Evolutionary conservation across 495 filamentous ascomycete species (phyloP), one percentile per base, ranked within the genome.

Genomic region (Xylaria curta): DNA sequence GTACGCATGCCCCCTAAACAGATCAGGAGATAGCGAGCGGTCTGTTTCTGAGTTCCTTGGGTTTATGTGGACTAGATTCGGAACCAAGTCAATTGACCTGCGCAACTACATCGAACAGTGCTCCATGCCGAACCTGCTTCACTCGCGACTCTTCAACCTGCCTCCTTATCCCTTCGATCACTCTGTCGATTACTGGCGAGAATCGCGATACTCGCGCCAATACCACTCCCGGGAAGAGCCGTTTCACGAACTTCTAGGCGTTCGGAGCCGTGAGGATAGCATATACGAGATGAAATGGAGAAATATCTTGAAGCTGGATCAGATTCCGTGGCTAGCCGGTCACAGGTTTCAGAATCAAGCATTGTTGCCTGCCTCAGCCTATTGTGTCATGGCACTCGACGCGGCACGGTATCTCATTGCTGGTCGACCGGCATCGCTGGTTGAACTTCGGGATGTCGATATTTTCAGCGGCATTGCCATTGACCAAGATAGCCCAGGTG

Each of bases 151-250:
- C 46, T 28, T 40, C 5, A 75, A 82, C 19, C 40, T 81, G 15
- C 86, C 87, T 0, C 53, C 69, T 4, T 89, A 88, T 65, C 79
- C 81, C 6, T 88, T 86, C 82, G 83, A 89, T 33, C 87, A 88
- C 71, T 81, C 82, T 0, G 76, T 79, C 49, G 56, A 72, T 4
- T 60, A 84, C 47, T 87, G 83, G 69, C 78, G 81, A 2, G 86
- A 88, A 69, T 86, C 85, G 7, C 78, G 87, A 6, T 66, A 87
- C 10, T 82, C 82, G n/a, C 78, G 81, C 0, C 79, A 87, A 49
- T 79, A 82, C 33, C 82, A 87, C 36, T 79, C 81, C 74, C 80
- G 80, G 69, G 65, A 73, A 0, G 76, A 77, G 12, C 69, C 71
- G 13, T 84, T 82, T 0, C 85, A 87, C 49, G 82, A 85, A 28